A percentile compares a stretch with the other conserved stretches of the same genome.
These are phyloP conservation scores for Pichia phayaonensis DNA, from an alignment of 805 yeast species.

Conservation along the genomic window DNA sequence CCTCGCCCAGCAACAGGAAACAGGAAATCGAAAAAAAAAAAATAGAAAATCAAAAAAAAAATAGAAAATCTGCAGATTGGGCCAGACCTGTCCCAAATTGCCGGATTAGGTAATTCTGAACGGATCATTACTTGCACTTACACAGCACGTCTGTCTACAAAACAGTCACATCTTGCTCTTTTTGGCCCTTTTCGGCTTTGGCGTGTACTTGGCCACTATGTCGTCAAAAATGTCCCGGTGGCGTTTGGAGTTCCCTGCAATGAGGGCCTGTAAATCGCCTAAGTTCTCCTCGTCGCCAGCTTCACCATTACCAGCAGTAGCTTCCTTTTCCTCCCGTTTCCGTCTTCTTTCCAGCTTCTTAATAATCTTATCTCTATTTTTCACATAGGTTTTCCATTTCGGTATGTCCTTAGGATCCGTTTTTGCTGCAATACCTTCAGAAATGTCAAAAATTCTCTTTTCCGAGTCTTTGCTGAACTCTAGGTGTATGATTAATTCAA, in stretches of 20 bases:
- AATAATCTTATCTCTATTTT: conserved; percentile 40
- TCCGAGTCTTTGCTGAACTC: conserved; percentile 57
- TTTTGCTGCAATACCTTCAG: conserved; percentile 35
- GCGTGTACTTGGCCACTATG: conserved; percentile 3
- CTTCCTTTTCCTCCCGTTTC: not conserved
- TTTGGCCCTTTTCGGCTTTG: not conserved
- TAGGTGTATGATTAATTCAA: conserved; percentile 73
- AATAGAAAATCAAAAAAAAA: too few relatives aligned
- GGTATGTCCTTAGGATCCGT: conserved; percentile 24
- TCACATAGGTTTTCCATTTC: conserved; percentile 37
- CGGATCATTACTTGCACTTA: too few relatives aligned
- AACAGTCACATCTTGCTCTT: not conserved
- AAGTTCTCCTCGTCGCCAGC: not conserved
- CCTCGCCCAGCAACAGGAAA: too few relatives aligned
- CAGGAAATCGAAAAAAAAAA: not conserved
- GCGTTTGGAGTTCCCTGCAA: conserved; percentile 2
- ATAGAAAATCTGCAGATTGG: too few relatives aligned
- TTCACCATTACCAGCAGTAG: not conserved
- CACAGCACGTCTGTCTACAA: not conserved
- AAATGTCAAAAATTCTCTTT: conserved; percentile 45
- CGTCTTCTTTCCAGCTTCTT: conserved; percentile 34
- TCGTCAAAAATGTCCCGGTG: conserved; percentile 3
- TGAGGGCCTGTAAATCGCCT: conserved; percentile 1
- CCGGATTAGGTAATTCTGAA: too few relatives aligned
- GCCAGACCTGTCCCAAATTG: too few relatives aligned